Evolutionary conservation across 140 eudicot species (phyloP).

Genomic region (Flaveria floridana): DNA sequence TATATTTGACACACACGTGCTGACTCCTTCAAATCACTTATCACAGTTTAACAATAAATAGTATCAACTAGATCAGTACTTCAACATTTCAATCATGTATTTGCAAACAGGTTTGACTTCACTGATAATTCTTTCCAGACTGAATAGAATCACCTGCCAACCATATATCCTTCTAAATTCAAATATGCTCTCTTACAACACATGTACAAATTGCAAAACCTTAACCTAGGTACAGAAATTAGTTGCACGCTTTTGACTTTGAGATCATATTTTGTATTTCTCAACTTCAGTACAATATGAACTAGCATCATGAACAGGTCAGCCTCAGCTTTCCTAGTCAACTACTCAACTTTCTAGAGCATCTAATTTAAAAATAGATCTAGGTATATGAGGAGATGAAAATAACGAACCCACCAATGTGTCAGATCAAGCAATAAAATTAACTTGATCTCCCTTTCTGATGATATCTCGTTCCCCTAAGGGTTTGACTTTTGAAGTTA

Average conservation of each 20-base stretch:
- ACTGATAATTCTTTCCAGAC: too few relatives aligned
- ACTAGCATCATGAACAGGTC: neutral
- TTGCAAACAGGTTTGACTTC: neutral
- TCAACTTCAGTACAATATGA: too few relatives aligned
- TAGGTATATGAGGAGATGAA: neutral
- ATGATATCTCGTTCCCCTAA: neutral
- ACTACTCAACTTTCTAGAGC: neutral
- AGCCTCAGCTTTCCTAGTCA: neutral
- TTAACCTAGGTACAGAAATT: neutral
- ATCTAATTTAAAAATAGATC: neutral
- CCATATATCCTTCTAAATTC: neutral
- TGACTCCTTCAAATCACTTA: neutral
- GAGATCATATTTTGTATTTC: too few relatives aligned
- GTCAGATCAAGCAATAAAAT: constrained; percentile 7
- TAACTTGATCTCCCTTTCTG: neutral
- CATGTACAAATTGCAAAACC: neutral
- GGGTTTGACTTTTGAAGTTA: neutral
- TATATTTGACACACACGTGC: neutral
- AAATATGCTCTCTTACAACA: neutral
- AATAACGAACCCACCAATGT: neutral
- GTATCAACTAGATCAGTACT: constrained; percentile 16
- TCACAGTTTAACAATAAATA: constrained; percentile 8
- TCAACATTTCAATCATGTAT: neutral
- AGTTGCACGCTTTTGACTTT: too few relatives aligned
- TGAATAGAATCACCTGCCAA: neutral